Conservation (phyloP, 2,329 filamentous ascomycete genomes). For the Eutypella sp. region DNA sequence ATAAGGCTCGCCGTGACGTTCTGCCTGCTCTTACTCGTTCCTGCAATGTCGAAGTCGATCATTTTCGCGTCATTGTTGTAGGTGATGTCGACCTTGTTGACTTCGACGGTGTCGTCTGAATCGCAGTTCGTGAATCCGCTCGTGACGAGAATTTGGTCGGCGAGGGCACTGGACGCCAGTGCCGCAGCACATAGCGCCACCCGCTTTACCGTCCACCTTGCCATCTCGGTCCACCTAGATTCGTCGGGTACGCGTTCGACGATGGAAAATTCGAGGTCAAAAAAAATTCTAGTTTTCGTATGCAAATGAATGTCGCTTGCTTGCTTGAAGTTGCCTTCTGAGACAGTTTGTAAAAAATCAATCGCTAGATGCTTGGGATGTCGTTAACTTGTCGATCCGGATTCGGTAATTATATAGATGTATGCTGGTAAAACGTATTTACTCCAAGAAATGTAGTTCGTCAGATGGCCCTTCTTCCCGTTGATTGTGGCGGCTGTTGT, state of each 20-base stretch:
- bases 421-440: neutral
- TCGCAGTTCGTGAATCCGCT: constrained; percentile 73
- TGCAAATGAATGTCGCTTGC: neutral
- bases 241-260: constrained; percentile 5
- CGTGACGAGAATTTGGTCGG: constrained; percentile 70
- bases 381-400: neutral
- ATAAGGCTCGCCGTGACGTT: constrained; percentile 74
- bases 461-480: neutral
- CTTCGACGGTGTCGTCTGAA: constrained; percentile 54
- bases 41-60: constrained; percentile 77
- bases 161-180: constrained; percentile 48
- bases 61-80: constrained; percentile 72
- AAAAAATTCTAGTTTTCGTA: neutral
- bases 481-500: neutral
- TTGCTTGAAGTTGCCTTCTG: neutral
- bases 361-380: neutral
- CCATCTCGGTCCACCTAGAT: constrained; percentile 21
- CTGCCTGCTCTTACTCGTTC: constrained; percentile 66
- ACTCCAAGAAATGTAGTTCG: neutral
- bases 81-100: constrained; percentile 69
- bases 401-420: neutral
- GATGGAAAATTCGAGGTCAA: constrained; percentile 2
- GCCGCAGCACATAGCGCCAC: constrained; percentile 30
- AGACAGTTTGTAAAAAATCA: neutral
- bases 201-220: constrained; percentile 23